These are phyloP conservation scores for Eutrema heterophyllum DNA, from an alignment of 345 rosid genomes.

Conservation along the genomic window DNA sequence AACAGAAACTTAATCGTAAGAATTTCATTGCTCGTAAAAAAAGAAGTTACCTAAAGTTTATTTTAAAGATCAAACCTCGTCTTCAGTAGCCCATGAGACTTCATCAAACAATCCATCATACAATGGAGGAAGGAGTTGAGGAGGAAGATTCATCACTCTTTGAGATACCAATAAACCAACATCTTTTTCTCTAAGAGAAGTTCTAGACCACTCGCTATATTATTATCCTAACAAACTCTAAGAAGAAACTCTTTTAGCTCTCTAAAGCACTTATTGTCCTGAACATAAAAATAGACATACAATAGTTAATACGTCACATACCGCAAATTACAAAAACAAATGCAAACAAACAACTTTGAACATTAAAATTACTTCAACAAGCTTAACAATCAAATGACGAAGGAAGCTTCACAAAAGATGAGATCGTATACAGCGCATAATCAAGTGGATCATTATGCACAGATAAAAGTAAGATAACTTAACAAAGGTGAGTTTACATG, in stretches of 20 bases:
- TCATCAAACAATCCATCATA: conserved; percentile 83
- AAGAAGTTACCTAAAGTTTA: neutral
- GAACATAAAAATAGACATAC: neutral
- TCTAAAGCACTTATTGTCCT: conserved; percentile 54
- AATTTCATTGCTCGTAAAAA: neutral
- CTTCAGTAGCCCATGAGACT: conserved; percentile 85
- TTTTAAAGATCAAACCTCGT: conserved; percentile 59
- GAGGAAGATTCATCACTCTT: conserved; percentile 80
- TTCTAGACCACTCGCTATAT: conserved; percentile 34
- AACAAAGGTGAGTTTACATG: neutral
- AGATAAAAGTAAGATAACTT: neutral
- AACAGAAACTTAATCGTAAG: neutral
- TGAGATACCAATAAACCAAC: conserved; percentile 85
- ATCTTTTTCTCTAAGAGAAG: conserved; percentile 42
- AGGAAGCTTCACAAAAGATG: neutral
- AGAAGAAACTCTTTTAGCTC: conserved; percentile 64
- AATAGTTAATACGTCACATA: neutral
- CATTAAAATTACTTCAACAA: neutral
- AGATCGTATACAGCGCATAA: neutral
- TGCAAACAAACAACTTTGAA: neutral
- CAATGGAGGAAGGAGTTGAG: conserved; percentile 84
- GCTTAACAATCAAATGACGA: neutral
- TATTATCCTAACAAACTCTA: conserved; percentile 47
- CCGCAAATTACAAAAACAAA: neutral
- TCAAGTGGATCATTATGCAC: too few relatives aligned